A percentile compares a stretch with the other conserved stretches of the same genome.
These are phyloP conservation scores for Plenodomus lindquistii DNA, from an alignment of 2,329 filamentous ascomycete species.

Conservation along the genomic window DNA sequence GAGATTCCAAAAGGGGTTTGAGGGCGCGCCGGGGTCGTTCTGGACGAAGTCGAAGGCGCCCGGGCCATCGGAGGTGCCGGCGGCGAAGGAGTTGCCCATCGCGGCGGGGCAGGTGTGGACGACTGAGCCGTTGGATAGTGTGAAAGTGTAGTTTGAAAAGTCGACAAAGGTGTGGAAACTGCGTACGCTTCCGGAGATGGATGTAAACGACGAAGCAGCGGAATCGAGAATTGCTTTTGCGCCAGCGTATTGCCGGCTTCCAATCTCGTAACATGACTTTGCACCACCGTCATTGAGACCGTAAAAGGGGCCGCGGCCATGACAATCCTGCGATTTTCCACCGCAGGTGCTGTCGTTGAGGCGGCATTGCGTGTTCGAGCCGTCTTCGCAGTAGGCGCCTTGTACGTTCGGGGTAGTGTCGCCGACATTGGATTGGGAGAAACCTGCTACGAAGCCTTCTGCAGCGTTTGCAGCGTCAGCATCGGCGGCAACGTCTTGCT, in stretches of 20 bases:
- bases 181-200: slow-evolving; percentile 68
- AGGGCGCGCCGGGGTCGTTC: slow-evolving; percentile 73
- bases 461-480: slow-evolving; percentile 51
- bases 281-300: slow-evolving; percentile 65
- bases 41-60: slow-evolving; percentile 94
- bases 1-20: slow-evolving; percentile 78
- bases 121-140: slow-evolving; percentile 70
- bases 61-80: slow-evolving; percentile 88
- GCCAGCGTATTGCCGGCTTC: slow-evolving; percentile 69
- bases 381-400: slow-evolving; percentile 89
- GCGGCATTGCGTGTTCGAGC: slow-evolving; percentile 67
- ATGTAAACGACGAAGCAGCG: slow-evolving; percentile 45
- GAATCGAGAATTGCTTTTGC: slow-evolving; percentile 63
- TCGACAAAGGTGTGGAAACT: slow-evolving; percentile 86
- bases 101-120: slow-evolving; percentile 83
- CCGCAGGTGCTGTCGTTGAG: slow-evolving; percentile 85
- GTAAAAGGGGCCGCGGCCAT: slow-evolving; percentile 73
- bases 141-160: slow-evolving; percentile 75
- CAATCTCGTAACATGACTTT: slow-evolving; percentile 76
- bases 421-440: slow-evolving; percentile 88
- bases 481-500: slow-evolving; percentile 64
- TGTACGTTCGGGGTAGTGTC: slow-evolving; percentile 88
- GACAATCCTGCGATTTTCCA: slow-evolving; percentile 70
- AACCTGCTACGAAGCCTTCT: slow-evolving; percentile 80
- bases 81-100: slow-evolving; percentile 89